These are phyloP conservation scores for Ustilago tritici DNA, from an alignment of 1,284 basidiomycete genomes.

Conservation along the genomic window DNA sequence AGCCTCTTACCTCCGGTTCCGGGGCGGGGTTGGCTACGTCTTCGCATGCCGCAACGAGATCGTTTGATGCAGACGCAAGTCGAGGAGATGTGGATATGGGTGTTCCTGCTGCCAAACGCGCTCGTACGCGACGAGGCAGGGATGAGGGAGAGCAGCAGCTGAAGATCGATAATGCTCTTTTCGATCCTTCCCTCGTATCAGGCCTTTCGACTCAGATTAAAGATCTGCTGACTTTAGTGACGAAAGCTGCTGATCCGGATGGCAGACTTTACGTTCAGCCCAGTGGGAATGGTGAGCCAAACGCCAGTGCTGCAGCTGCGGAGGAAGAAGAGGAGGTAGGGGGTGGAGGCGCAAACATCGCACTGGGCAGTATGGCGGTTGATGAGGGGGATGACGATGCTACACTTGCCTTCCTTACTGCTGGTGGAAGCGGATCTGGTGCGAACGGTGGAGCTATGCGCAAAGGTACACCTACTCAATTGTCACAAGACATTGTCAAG, in stretches of 20 bases:
- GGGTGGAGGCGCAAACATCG: slow-evolving; percentile 24
- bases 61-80: slow-evolving; percentile 5
- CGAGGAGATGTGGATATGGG: slow-evolving; percentile 16
- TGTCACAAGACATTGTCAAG: slow-evolving; percentile 33
- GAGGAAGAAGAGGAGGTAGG: slow-evolving; percentile 14
- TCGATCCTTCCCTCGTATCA: slow-evolving; percentile 29
- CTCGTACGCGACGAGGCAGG: background rate
- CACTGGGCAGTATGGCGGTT: slow-evolving; percentile 34
- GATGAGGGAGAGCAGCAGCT: background rate
- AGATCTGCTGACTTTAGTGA: slow-evolving; percentile 23
- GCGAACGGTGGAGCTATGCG: background rate
- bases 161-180: slow-evolving; percentile 23
- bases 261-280: slow-evolving; percentile 24
- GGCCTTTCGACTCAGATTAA: slow-evolving; percentile 31
- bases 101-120: slow-evolving; percentile 23
- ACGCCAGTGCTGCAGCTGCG: background rate
- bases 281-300: background rate
- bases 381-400: slow-evolving; percentile 47
- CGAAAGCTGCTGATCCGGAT: slow-evolving; percentile 12
- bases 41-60: slow-evolving; percentile 17
- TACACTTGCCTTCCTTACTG: slow-evolving; percentile 35
- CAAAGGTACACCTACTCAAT: slow-evolving; percentile 23
- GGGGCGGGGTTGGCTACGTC: slow-evolving; percentile 4
- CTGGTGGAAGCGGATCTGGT: background rate
- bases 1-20: slow-evolving; percentile 8